A percentile compares a stretch with the other conserved stretches of the same genome.
Conservation (phyloP, 2,329 filamentous ascomycete genomes). For the Sporothrix schenckii region DNA sequence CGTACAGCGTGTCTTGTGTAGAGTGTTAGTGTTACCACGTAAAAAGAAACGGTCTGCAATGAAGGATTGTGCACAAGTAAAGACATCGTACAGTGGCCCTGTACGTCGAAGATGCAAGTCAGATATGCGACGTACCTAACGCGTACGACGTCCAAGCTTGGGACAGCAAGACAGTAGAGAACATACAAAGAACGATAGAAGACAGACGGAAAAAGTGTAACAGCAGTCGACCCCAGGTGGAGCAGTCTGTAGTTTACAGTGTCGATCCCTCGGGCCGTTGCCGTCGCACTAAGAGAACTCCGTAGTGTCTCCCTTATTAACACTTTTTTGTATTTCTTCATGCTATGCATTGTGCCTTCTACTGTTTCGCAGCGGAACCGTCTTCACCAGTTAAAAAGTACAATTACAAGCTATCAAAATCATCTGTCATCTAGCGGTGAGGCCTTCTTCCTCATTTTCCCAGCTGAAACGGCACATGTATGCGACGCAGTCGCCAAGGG, state of each 20-base stretch:
- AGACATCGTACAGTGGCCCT: conserved; percentile 4
- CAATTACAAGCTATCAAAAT: background rate
- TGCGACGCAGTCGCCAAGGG: conserved; percentile 6
- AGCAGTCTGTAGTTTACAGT: background rate
- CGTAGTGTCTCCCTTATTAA: background rate
- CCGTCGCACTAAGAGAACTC: conserved; percentile 8
- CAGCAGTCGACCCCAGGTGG: background rate
- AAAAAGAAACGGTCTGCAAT: conserved; percentile 15
- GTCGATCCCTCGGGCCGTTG: conserved; percentile 20
- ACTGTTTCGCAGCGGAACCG: no score
- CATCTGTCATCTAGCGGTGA: conserved; percentile 10
- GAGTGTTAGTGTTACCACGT: background rate
- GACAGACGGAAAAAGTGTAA: background rate
- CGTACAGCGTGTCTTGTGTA: background rate
- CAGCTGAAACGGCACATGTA: conserved; percentile 22
- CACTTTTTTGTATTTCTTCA: background rate
- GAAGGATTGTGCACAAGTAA: background rate
- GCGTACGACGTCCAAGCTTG: background rate
- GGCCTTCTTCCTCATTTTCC: background rate
- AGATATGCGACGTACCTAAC: background rate
- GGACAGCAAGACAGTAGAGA: background rate
- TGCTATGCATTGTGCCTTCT: no score
- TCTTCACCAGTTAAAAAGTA: background rate
- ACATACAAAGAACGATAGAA: background rate
- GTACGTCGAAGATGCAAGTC: background rate